Percentiles rank a stretch among this genome's conserved stretches.
Conservation (phyloP, 371 early-diverging fungal genomes). For the Rhizopus sp. region DNA sequence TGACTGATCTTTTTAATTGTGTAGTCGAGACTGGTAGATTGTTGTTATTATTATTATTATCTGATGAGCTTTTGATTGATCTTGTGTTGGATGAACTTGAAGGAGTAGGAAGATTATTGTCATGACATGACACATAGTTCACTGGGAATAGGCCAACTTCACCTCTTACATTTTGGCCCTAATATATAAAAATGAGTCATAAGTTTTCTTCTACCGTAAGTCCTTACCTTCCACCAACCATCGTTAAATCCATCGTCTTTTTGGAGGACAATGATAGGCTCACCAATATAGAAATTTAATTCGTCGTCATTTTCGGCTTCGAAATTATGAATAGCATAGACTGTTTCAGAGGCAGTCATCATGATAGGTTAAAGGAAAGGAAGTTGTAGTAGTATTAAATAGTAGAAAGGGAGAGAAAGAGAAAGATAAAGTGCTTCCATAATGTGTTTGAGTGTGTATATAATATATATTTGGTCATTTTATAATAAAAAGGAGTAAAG, state of each 20-base stretch:
- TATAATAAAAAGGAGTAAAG: background rate
- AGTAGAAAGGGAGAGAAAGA: background rate
- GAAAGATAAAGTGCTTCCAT: background rate
- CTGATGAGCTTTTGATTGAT: background rate
- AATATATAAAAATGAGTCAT: background rate
- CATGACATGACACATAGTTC: constrained; percentile 42
- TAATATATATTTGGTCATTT: background rate
- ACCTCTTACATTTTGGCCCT: constrained; percentile 54
- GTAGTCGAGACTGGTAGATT: background rate
- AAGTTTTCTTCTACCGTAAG: background rate
- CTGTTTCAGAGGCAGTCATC: constrained; percentile 52
- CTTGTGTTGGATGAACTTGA: background rate
- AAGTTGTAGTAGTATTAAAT: background rate
- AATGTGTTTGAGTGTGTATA: no score
- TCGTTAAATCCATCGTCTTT: constrained; percentile 80
- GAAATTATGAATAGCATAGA: constrained; percentile 69
- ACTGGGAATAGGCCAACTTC: constrained; percentile 72
- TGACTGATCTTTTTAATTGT: constrained; percentile 5
- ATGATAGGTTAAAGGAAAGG: background rate
- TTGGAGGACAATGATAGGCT: constrained; percentile 74
- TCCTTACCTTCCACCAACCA: constrained; percentile 85
- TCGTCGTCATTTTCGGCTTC: constrained; percentile 79
- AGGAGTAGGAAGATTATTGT: background rate
- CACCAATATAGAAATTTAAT: constrained; percentile 69
- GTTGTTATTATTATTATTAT: background rate